Base-by-base conservation (phyloP, 345 rosid genomes). In the Bretschneidera sinensis region DNA sequence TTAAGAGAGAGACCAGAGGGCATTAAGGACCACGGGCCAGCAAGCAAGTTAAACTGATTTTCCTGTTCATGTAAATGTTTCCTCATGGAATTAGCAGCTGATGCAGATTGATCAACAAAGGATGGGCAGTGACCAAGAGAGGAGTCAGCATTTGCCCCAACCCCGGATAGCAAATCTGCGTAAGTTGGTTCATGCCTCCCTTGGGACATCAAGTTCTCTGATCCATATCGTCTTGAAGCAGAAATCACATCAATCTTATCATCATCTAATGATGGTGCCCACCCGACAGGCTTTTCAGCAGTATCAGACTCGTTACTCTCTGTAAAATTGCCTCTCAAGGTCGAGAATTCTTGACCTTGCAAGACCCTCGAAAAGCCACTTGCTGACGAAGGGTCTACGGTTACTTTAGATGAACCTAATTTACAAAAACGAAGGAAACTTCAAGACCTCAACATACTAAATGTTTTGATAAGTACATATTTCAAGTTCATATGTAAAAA, bases 301-400 rank as follows among this genome's bases (percentile, higher is more conserved):
- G 70, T 74, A 23, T 82, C 91, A 62, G 72, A 70, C 54, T 78
- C 90, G 1, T 71, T 68, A 62, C 68, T 81, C 67, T 75, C 82
- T 2, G 76, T 35, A 70, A 68, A 76, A 60, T 76, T 86, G 61
- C 83, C 74, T 75, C 89, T 78, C 81, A 81, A 83, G 92, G 90
- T 73, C 70, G 82, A 21, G 58, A 69, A 75, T 77, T 85, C 92
- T 82, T 82, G 92, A 76, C 85, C 88, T 84, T 84, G 88, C 81
- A 86, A 76, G 85, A 80, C 85, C 85, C 81, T 89, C 21, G 94
- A 73, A 61, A 79, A 76, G 43, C 79, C 87, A 67, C 71, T 78
- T 28, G 74, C 68, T 2, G 79, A 68, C 66, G 78, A 68, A 78
- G 86, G 83, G 85, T 81, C 91, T 74, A 70, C 64, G 56, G 67